Percentiles rank a stretch among this genome's conserved stretches.
Evolutionary conservation across 1,139 yeast species (phyloP).

Genomic region (Nakaseomyces delphensis): DNA sequence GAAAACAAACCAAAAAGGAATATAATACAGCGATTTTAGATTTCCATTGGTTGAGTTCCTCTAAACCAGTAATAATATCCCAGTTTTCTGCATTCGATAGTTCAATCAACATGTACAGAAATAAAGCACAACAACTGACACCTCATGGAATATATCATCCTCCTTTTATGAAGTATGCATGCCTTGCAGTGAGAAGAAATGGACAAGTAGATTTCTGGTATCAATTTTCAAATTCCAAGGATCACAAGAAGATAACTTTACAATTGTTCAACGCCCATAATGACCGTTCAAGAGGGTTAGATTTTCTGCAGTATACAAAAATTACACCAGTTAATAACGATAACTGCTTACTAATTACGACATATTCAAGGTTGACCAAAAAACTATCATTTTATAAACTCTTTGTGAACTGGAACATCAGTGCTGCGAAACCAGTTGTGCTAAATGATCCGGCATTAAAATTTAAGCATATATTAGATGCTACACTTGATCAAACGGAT

Average conservation of each 20-base stretch:
- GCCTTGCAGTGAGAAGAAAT: conserved; percentile 29
- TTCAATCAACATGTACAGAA: conserved; percentile 24
- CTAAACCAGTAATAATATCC: conserved; percentile 27
- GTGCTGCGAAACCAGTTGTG: conserved; percentile 18
- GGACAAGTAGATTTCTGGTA: conserved; percentile 33
- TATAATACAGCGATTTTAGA: conserved; percentile 27
- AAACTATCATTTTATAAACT: conserved; percentile 27
- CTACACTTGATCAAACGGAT: conserved; percentile 21
- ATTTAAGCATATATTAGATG: conserved; percentile 22
- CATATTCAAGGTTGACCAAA: conserved; percentile 23
- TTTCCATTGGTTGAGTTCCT: conserved; percentile 31
- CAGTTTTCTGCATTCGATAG: conserved; percentile 29
- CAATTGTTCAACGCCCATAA: conserved; percentile 22
- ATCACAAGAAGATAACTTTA: conserved; percentile 30
- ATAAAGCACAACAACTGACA: conserved; percentile 29
- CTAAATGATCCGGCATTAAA: conserved; percentile 28
- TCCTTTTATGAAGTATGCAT: conserved; percentile 32
- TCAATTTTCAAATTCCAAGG: conserved; percentile 32
- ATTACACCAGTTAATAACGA: conserved; percentile 30
- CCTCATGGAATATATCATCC: conserved; percentile 32
- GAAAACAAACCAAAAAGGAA: conserved; percentile 29
- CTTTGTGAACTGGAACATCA: conserved; percentile 29
- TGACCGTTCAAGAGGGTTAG: conserved; percentile 24
- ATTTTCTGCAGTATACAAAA: conserved; percentile 29
- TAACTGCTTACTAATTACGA: conserved; percentile 27